Base-by-base conservation (phyloP, 1,139 yeast genomes). In the Candida freyschussii region DNA sequence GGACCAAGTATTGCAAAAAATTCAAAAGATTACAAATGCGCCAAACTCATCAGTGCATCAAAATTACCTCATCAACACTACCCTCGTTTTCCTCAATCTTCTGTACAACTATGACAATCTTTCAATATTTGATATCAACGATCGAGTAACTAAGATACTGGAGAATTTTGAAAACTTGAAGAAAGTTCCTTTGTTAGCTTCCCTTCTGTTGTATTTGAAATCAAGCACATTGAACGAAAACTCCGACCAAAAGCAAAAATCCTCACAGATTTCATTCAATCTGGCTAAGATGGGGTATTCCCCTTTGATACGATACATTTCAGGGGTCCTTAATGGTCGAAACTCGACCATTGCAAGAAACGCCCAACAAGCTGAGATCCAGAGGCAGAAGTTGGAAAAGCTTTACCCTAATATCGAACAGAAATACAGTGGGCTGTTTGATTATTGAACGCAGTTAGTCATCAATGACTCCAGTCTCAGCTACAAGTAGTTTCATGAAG, bases 161-260 rank as follows among this genome's bases (percentile, higher is more conserved):
- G 37, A 40, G 11, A 34, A 44, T 21, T 45, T 41, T 23, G 39
- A 41, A 5, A 29, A 35, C 16, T 24, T 48, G 8, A 45, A 40
- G 23, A 29, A 29, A 10, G 39, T 24, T 16, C 52, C 53, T 4
- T 16, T 49, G 17, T 22, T 48, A 12, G 37, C 41, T 4, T 36
- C 53, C 5, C 34, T 48, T 26, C 23, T 48, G 13, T 28, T 50
- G 7, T 45, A 45, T 20, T 17, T 48, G 10, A 47, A 48, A 30
- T 47, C 53, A 4, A 26, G 21, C 5, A 43, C 52, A 2, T 22
- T 46, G 20, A 47, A 47, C 33, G 32, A 46, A 13, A 48, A 48
- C 26, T 49, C 53, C 2, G 51, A 49, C 29, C 45, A 49, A 29
- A 49, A 41, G 21, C 55, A 50, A 32, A 49, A 50, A 32, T 38